Base-by-base conservation (phyloP, 164 flowering plant species). In the Vitis cinerea region DNA sequence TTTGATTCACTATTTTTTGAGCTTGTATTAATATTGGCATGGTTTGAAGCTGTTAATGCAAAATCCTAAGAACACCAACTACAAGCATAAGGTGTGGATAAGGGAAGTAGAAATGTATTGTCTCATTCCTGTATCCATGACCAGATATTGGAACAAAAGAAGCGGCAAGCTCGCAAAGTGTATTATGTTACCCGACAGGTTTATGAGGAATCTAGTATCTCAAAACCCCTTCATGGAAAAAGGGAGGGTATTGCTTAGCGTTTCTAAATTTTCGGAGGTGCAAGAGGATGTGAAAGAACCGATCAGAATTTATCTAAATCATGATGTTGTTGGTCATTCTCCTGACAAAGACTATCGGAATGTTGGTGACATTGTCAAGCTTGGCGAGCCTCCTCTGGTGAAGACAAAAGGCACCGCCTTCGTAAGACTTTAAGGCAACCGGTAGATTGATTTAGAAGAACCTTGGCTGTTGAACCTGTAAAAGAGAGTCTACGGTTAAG, bases 111-210 rank as follows among this genome's bases (percentile, higher is more conserved):
- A 19, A 81, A 81, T 17, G 74, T 84, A 29, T 68, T 75, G 44
- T 85, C 97, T 23, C 99, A 96, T 84, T 91, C 99, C 66, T 96
- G 99, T 72, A 96, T 96, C 61, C 99, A 96, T 81, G 99, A 92
- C 75, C 97, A 92, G 74, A 86, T 96, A 72, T 82, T 96, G 67
- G 90, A 91, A 82, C 92, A 92, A 74, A 88, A 94, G 72, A 85
- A 81, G 69, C 86, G 90, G 66, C 97, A 97, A 57, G 98, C 97
- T 70, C 88, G 75, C 37, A 81, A 89, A 74, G 97, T 86, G 62
- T 92, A 89, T 74, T 89, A 98, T 2, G 90, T 96, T 30, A 91
- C 93, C 23, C 92, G 94, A n/a, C 97, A 96, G 79, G 79, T 93
- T 50, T 96, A 96, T 72, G 74, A 77, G 70, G 82, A 79, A 66